phyloP scores from a whole-genome alignment of 2,329 filamentous ascomycete genomes.

The Penicillium sclerotigenum region DNA sequence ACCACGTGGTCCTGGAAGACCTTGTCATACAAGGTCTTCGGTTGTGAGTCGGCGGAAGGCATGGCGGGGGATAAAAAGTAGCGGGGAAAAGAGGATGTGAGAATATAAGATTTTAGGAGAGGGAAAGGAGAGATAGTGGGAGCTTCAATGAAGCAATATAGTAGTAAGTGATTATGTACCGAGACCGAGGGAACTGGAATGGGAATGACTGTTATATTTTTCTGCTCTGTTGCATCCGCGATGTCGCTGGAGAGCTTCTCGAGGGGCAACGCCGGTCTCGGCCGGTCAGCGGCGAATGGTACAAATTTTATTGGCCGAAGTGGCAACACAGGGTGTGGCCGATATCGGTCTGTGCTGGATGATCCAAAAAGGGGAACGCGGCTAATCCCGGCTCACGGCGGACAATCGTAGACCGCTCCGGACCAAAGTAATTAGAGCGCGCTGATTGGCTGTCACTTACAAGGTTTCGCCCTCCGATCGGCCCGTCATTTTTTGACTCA shows the following conservation, averaged over 20 bases:
- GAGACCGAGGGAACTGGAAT: conserved; percentile 10
- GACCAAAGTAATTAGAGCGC: conserved; percentile 10
- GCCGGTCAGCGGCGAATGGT: conserved; percentile 35
- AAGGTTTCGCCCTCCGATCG: conserved; percentile 13
- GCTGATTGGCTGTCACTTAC: conserved; percentile 13
- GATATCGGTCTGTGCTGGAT: conserved; percentile 14
- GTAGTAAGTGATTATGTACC: neutral
- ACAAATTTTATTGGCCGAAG: conserved; percentile 25
- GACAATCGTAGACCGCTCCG: conserved; percentile 10
- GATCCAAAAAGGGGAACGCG: conserved; percentile 15
- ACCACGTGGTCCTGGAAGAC: conserved; percentile 93
- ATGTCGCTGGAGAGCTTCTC: conserved; percentile 33
- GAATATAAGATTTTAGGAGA: neutral
- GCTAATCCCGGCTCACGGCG: conserved; percentile 17
- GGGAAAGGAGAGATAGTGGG: neutral
- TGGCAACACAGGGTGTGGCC: conserved; percentile 7
- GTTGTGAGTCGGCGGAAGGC: conserved; percentile 69
- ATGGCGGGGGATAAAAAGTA: conserved; percentile 51
- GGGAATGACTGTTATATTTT: conserved; percentile 25
- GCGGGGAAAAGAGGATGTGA: neutral
- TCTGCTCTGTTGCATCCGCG: conserved; percentile 25
- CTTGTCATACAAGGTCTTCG: conserved; percentile 94
- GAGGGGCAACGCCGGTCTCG: conserved; percentile 39
- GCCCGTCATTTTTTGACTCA: conserved; percentile 1
- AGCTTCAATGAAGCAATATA: conserved; percentile 4